These are phyloP conservation scores for Xylariaceae sp. DNA, from an alignment of 2,329 filamentous ascomycete species.

Conservation along the genomic window DNA sequence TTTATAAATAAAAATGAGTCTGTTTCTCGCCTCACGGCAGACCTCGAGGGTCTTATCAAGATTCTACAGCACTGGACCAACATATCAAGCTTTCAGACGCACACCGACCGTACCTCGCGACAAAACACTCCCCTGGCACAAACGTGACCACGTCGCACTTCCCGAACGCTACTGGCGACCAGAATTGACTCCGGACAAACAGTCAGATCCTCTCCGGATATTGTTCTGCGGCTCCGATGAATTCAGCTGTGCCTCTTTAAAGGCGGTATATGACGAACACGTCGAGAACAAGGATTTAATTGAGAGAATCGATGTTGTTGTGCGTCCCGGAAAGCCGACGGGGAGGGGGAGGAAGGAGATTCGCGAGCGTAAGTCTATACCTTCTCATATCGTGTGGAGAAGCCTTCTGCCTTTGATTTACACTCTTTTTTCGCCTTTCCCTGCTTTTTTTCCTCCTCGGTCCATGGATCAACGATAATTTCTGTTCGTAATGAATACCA, in stretches of 20 bases:
- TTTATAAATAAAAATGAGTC: too few species aligned
- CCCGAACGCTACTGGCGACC: not conserved
- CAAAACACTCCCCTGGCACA: too few species aligned
- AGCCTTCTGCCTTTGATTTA: not conserved
- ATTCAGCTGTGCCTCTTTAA: conserved; percentile 79
- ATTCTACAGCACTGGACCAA: too few species aligned
- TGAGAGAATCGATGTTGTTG: conserved; percentile 79
- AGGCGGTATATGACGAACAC: conserved; percentile 64
- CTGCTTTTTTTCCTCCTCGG: not conserved
- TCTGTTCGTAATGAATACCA: not conserved
- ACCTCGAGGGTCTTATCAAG: too few species aligned
- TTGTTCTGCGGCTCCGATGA: conserved; percentile 93
- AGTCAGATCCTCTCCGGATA: conserved; percentile 67
- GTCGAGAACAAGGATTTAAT: conserved; percentile 53
- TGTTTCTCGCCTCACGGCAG: too few species aligned
- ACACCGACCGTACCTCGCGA: too few species aligned
- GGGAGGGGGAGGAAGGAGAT: conserved; percentile 71
- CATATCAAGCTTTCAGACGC: too few species aligned
- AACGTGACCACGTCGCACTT: too few species aligned
- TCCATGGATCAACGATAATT: not conserved
- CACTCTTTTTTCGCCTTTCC: not conserved
- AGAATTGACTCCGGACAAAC: not conserved
- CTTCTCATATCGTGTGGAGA: not conserved
- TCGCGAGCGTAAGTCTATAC: conserved; percentile 54
- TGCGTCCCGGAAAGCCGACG: conserved; percentile 72